Evolutionary conservation across 352 stramenopile genomes (phyloP), one percentile per base, ranked within the genome.

Genomic region (Lagenidium giganteum): DNA sequence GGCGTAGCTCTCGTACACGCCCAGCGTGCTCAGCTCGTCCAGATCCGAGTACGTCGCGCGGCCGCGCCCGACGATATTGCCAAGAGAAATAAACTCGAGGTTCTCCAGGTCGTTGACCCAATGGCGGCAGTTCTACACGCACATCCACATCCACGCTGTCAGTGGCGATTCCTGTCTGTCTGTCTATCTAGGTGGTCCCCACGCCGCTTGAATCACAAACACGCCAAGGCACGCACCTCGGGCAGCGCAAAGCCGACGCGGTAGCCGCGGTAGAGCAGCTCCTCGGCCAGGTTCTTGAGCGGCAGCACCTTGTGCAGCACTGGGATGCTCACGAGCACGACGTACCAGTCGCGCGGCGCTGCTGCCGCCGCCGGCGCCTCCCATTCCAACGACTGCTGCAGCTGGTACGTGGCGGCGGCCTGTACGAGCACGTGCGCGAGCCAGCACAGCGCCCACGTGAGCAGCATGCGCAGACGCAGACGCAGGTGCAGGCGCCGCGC

Each of bases 311-410:
- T 84, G 46, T 93, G 77, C 36, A 90, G 51, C 38, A 88, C 70
- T n/a, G 82, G 82, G 36, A 93, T 82, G 55, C 76, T 88, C 47
- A 92, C 79, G 16, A 93, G 60, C 33, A 89, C 79, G 25, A 93
- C 56, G 63, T 93, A 92, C 42, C 79, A 56, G n/a, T 84, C 59
- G 42, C 38, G 55, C n/a, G 23, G 18, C 20, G 21, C 47, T 38
- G 14, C 35, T 9, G 22, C n/a, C 11, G 35, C n/a, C n/a, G n/a
- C n/a, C n/a, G n/a, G n/a, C n/a, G n/a, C n/a, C n/a, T n/a, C n/a
- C n/a, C n/a, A n/a, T n/a, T n/a, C n/a, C n/a, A n/a, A n/a, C n/a
- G n/a, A n/a, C n/a, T n/a, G n/a, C n/a, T n/a, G n/a, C n/a, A n/a
- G n/a, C n/a, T n/a, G n/a, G n/a, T n/a, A n/a, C n/a, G n/a, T n/a